Percentiles rank a stretch among this genome's conserved stretches.
These are phyloP conservation scores for Paramecium octaurelia DNA, from an alignment of 73 alveolate species.

Conservation along the genomic window DNA sequence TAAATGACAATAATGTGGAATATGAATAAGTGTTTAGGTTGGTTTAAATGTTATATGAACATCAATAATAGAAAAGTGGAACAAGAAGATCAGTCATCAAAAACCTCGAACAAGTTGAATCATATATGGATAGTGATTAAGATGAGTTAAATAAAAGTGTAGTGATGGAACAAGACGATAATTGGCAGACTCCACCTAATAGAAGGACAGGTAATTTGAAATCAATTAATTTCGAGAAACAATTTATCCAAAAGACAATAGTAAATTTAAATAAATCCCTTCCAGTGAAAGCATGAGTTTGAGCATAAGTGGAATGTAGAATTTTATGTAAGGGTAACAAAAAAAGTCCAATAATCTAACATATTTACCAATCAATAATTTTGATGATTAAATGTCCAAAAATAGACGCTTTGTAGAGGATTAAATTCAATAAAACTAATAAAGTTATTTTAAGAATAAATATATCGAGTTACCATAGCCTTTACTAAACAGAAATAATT, in stretches of 20 bases:
- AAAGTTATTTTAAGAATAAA: not conserved
- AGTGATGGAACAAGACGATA: not conserved
- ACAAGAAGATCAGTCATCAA: slow-evolving; percentile 28
- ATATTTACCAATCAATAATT: not conserved
- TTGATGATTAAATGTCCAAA: not conserved
- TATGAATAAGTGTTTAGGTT: not conserved
- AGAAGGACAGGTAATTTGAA: slow-evolving; percentile 16
- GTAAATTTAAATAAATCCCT: not conserved
- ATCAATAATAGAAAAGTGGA: slow-evolving; percentile 1
- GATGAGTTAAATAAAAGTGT: slow-evolving; percentile 37
- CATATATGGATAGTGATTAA: not conserved
- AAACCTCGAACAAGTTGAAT: slow-evolving; percentile 4
- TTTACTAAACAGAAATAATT: not conserved
- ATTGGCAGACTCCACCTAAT: slow-evolving; percentile 12
- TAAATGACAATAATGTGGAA: slow-evolving; percentile 24
- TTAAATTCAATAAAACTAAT: not conserved
- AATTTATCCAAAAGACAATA: not conserved
- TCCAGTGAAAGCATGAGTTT: slow-evolving; percentile 6
- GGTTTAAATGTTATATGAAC: not conserved
- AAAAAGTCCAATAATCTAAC: not conserved
- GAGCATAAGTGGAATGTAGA: not conserved
- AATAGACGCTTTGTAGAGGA: not conserved
- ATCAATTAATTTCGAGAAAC: not conserved
- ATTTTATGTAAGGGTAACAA: slow-evolving; percentile 17
- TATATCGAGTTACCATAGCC: not conserved